phyloP scores from a whole-genome alignment of 495 filamentous ascomycete species.

The Amniculicola lignicola region DNA sequence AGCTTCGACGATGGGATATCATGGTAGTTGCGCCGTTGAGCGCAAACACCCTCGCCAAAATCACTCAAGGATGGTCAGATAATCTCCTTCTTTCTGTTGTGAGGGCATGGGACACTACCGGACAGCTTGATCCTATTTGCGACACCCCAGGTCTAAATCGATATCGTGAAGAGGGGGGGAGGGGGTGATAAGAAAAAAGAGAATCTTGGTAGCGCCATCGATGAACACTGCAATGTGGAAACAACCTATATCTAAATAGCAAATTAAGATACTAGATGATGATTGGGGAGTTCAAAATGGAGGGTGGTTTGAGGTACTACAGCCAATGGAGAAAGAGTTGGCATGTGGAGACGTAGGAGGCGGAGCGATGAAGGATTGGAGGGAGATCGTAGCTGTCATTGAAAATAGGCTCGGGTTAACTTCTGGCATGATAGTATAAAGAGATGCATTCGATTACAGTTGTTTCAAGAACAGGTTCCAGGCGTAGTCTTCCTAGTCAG shows the following conservation, averaged over 20 bases:
- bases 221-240: slow-evolving; percentile 94
- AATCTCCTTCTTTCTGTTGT: slow-evolving; percentile 68
- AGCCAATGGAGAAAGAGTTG: slow-evolving; percentile 65
- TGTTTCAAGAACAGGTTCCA: too few relatives aligned
- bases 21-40: slow-evolving; percentile 74
- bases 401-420: slow-evolving; percentile 15
- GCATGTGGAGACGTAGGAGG: slow-evolving; percentile 79
- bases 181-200: slow-evolving; percentile 38
- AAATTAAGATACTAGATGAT: slow-evolving; percentile 64
- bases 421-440: too few relatives aligned
- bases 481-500: too few relatives aligned
- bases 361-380: slow-evolving; percentile 78
- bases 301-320: slow-evolving; percentile 75
- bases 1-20: slow-evolving; percentile 74
- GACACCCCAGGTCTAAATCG: slow-evolving; percentile 7
- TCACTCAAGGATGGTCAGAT: slow-evolving; percentile 63
- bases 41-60: slow-evolving; percentile 80
- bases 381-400: slow-evolving; percentile 56
- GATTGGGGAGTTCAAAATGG: slow-evolving; percentile 61
- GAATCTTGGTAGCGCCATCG: slow-evolving; percentile 65
- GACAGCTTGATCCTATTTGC: slow-evolving; percentile 50
- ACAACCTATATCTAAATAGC: slow-evolving; percentile 73
- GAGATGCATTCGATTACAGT: too few relatives aligned
- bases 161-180: slow-evolving; percentile 1
- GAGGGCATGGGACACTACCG: slow-evolving; percentile 84